phyloP scores from a whole-genome alignment of 345 rosid genomes.

The Adansonia digitata region DNA sequence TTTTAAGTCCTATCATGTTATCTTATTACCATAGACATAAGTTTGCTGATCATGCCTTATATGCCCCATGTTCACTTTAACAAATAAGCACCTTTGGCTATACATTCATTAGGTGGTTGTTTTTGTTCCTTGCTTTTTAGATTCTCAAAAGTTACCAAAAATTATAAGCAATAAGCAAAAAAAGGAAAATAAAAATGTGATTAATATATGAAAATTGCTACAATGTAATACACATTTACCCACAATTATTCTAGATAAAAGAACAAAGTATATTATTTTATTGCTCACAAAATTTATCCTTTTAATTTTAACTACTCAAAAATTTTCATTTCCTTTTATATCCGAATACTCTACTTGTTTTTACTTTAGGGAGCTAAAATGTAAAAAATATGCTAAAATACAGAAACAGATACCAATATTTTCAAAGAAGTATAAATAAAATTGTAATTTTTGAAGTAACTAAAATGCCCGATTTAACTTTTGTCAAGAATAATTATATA shows the following conservation, averaged over 20 bases:
- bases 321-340: neutral
- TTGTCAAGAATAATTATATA: neutral
- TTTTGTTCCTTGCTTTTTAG: neutral
- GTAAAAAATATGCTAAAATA: neutral
- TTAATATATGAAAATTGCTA: neutral
- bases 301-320: neutral
- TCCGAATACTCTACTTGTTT: neutral
- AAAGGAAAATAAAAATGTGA: neutral
- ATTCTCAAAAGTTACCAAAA: neutral
- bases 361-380: neutral
- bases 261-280: neutral
- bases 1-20: neutral
- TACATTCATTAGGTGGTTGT: neutral
- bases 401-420: neutral
- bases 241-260: neutral
- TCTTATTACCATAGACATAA: neutral
- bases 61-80: neutral
- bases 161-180: neutral
- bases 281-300: too few relatives aligned
- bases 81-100: neutral
- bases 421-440: neutral
- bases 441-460: neutral
- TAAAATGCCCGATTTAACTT: neutral
- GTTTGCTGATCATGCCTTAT: neutral
- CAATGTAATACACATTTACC: neutral